These are phyloP conservation scores for Aspergillus melleus DNA, from an alignment of 2,329 filamentous ascomycete genomes.

Conservation along the genomic window DNA sequence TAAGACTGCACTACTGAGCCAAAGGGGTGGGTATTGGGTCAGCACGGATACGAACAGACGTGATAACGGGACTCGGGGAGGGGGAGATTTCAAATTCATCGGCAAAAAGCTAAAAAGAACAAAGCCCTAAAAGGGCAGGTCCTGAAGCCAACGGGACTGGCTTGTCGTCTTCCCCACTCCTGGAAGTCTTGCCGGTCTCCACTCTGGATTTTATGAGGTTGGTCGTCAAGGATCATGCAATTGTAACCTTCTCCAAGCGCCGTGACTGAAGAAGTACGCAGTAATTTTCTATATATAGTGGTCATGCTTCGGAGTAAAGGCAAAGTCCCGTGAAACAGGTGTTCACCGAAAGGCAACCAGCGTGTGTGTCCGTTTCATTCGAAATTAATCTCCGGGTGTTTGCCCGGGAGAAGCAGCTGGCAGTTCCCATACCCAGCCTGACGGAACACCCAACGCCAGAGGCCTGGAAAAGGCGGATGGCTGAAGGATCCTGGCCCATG, in stretches of 20 bases:
- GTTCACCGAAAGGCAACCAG: background rate
- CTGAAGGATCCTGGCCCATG: conserved; percentile 3
- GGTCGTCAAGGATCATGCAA: background rate
- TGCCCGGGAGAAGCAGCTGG: background rate
- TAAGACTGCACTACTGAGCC: conserved; percentile 18
- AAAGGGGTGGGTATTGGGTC: conserved; percentile 22
- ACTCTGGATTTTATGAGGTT: no score
- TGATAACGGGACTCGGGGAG: conserved; percentile 1
- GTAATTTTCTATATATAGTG: no score
- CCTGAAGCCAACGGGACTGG: background rate
- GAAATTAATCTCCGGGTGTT: background rate
- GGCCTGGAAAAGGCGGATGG: conserved; percentile 3
- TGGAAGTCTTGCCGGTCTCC: no score
- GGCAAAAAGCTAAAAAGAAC: background rate
- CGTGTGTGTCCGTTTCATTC: background rate
- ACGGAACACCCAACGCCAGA: conserved; percentile 6
- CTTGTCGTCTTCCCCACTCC: background rate
- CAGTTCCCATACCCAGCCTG: conserved; percentile 2
- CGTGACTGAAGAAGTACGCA: background rate
- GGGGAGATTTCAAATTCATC: background rate
- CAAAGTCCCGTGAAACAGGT: background rate
- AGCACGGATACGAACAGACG: conserved; percentile 8
- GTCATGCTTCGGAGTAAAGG: background rate
- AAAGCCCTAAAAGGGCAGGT: conserved; percentile 1
- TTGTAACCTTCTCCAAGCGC: background rate